Base-by-base conservation (phyloP, 2,329 filamentous ascomycete genomes). In the Emericellopsis cladophorae region DNA sequence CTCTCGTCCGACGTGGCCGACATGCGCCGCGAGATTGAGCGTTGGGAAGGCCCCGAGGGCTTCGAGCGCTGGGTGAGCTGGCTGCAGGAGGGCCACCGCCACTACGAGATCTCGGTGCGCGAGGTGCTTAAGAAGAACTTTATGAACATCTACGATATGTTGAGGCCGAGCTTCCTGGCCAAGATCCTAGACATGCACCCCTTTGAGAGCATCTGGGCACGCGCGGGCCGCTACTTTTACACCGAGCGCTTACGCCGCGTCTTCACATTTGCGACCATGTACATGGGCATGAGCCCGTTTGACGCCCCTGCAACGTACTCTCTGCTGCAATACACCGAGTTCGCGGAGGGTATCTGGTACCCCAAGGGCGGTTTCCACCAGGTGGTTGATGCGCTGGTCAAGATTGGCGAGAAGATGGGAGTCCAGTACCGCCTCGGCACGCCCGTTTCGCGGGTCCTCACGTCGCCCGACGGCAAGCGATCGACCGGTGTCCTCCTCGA, bases 181-280 rank as follows among this genome's bases (percentile, higher is more conserved):
- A 68, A 78, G 44, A 54, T 84, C 15, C 53, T 83, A 15, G 62
- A 63, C 10, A 55, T 87, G 42, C 82, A 85, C 61, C 81, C 80
- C 0, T 79, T 86, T 46, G 77, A 85, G 55, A 80, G 71, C 49
- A 81, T 85, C 14, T 87, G 79, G 64, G 65, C 65, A 7, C 62
- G 83, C 23, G 76, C 80, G 4, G 65, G 72, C 22, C 70, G 68
- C 45, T 86, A 86, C 51, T 87, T 87, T 56, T 71, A 66, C 65
- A 80, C 78, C 0, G 81, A 86, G 52, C 65, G 81, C 43, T 53
- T 87, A 50, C 65, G 82, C 45, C 62, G 81, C 22, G 81, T 82
- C 0, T 87, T 87, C 48, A 86, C 82, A 0, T 87, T 87, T 57
- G 81, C 76, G 18, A 85, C 79, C 49, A 88, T 87, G 82, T 87